Percentiles rank a stretch among this genome's conserved stretches.
phyloP scores from a whole-genome alignment of 2,329 filamentous ascomycete species.

The Huntiella bhutanensis region DNA sequence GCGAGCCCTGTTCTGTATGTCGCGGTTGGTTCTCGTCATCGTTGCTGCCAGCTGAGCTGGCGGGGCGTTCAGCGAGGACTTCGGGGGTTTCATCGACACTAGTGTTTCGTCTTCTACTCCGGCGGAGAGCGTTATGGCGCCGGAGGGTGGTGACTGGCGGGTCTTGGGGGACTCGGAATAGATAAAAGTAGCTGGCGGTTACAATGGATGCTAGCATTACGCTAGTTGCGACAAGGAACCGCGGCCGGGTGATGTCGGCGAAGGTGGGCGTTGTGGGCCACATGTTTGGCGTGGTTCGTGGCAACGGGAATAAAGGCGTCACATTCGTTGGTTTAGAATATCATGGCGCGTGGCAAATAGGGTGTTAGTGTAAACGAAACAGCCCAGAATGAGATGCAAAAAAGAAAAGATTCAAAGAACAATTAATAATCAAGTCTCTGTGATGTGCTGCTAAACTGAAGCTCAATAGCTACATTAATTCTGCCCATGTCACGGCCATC shows the following conservation, averaged over 20 bases:
- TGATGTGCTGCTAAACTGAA: not conserved
- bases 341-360: conserved; percentile 4
- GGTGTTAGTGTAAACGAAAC: not conserved
- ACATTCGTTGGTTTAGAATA: conserved; percentile 1
- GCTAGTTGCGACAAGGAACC: conserved; percentile 32
- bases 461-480: not conserved
- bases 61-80: not conserved
- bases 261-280: conserved; percentile 29
- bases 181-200: conserved; percentile 32
- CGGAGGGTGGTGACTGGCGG: conserved; percentile 25
- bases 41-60: not conserved
- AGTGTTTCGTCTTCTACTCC: conserved; percentile 2
- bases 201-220: conserved; percentile 36
- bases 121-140: conserved; percentile 47
- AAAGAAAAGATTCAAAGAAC: not conserved
- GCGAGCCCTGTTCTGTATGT: too few species aligned
- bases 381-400: not conserved
- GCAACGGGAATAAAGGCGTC: not conserved
- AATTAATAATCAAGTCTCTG: not conserved
- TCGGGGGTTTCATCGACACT: too few species aligned
- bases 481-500: not conserved
- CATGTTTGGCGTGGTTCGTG: conserved; percentile 18
- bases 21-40: conserved; percentile 14
- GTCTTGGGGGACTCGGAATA: conserved; percentile 13
- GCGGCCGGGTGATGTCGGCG: conserved; percentile 35